Evolutionary conservation across 2,329 filamentous ascomycete species (phyloP), one percentile per base, ranked within the genome.

Genomic region (Seiridium unicorne): DNA sequence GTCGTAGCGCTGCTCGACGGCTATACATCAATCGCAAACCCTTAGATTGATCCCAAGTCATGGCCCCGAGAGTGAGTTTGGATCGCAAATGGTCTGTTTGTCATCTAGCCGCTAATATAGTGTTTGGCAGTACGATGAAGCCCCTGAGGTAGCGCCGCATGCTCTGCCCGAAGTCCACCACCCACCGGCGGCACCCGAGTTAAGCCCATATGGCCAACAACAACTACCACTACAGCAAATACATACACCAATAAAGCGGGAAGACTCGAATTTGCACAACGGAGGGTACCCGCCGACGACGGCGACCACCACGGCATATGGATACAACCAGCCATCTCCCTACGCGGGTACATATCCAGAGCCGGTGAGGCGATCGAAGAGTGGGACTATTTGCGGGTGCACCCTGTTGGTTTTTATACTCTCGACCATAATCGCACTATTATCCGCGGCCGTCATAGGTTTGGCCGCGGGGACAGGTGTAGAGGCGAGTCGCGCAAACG

Each of bases 381-480:
- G 63, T 18, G 10, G 5, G 7, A 65, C 55, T n/a, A 61, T 76
- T 40, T 73, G 69, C 53, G 76, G 76, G n/a, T 79, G 74, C 62
- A 68, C 73, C 4, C 55, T 72, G 7, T 55, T 78, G 7, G 74
- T 81, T 2, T 76, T 81, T 44, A 61, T 77, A 32, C 72, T 82
- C 10, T 77, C 75, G 3, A 62, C 69, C 57, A 72, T 77, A 58
- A 75, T 80, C 60, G 77, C 74, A 5, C 42, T 77, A 10, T 63
- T 81, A 47, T 72, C 72, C 0, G 73, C 69, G 0, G 74, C 76
- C 2, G 77, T 80, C 10, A 74, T 81, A 57, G 79, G 77, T 1
- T 68, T 81, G 34, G 79, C 78, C 1, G 78, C 76, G 0, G 77
- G 77, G 3, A 79, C 77, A 1, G 79, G 78, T 5, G 68, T 81